phyloP scores from a whole-genome alignment of 2,329 filamentous ascomycete species.

The Aspergillus pseudonomiae region DNA sequence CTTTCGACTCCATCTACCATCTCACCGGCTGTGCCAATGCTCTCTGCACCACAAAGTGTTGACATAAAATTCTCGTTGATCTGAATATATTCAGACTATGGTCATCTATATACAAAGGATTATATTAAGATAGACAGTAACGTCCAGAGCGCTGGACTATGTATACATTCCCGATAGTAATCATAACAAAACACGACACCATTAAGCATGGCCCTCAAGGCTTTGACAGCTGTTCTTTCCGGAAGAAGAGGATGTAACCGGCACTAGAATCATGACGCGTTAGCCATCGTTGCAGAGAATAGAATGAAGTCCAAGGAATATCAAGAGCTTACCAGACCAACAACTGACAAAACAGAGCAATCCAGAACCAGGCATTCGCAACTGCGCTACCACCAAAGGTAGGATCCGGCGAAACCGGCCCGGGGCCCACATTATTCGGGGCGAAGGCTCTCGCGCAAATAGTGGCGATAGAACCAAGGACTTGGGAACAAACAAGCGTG shows the following conservation, averaged over 20 bases:
- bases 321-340: conserved; percentile 55
- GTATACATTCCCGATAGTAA: not conserved
- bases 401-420: conserved; percentile 66
- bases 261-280: not conserved
- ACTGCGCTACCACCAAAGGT: conserved; percentile 51
- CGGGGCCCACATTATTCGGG: conserved; percentile 64
- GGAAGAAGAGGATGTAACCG: conserved; percentile 5
- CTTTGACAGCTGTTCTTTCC: conserved; percentile 4
- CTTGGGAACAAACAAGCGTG: conserved; percentile 62
- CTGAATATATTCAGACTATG: not conserved
- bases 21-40: not conserved
- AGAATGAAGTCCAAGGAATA: not conserved
- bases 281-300: not conserved
- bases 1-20: not conserved
- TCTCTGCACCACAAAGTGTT: not conserved
- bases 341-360: conserved; percentile 61
- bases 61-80: not conserved
- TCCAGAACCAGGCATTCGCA: conserved; percentile 62
- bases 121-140: conserved; percentile 2
- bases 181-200: not conserved
- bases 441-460: conserved; percentile 64
- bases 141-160: not conserved
- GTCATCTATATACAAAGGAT: conserved; percentile 5
- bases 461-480: conserved; percentile 64
- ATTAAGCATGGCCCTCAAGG: not conserved